Conservation (phyloP, 2,329 filamentous ascomycete species). For the Fusarium sp. region DNA sequence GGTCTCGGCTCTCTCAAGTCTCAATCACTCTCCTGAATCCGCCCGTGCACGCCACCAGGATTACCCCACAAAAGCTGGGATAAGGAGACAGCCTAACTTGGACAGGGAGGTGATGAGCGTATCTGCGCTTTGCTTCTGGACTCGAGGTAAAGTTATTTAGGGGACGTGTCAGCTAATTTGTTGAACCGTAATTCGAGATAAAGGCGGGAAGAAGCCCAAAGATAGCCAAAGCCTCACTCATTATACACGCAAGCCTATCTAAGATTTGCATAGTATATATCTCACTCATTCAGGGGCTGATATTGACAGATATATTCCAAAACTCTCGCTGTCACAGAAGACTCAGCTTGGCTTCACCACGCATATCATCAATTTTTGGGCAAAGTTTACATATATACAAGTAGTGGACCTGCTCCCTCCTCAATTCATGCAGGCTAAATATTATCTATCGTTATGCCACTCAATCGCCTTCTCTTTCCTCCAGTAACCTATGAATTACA, state of each 20-base stretch:
- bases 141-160: background rate
- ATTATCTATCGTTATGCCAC: constrained; percentile 48
- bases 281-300: background rate
- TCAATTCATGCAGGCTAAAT: constrained; percentile 31
- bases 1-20: constrained; percentile 1
- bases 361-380: constrained; percentile 34
- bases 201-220: background rate
- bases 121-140: constrained; percentile 5
- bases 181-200: background rate
- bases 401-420: constrained; percentile 33
- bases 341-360: constrained; percentile 6
- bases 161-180: constrained; percentile 8
- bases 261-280: background rate
- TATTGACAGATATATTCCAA: constrained; percentile 4
- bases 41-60: constrained; percentile 36
- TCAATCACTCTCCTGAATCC: constrained; percentile 35
- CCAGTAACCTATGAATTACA: background rate
- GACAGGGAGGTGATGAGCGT: constrained; percentile 34
- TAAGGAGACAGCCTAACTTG: constrained; percentile 39
- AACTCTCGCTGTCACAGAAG: constrained; percentile 14
- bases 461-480: constrained; percentile 23
- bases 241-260: background rate
- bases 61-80: constrained; percentile 45
- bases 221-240: background rate
- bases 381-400: constrained; percentile 50